Base-by-base conservation (phyloP, 2,329 filamentous ascomycete species). In the Ophiostoma triangulosporum region DNA sequence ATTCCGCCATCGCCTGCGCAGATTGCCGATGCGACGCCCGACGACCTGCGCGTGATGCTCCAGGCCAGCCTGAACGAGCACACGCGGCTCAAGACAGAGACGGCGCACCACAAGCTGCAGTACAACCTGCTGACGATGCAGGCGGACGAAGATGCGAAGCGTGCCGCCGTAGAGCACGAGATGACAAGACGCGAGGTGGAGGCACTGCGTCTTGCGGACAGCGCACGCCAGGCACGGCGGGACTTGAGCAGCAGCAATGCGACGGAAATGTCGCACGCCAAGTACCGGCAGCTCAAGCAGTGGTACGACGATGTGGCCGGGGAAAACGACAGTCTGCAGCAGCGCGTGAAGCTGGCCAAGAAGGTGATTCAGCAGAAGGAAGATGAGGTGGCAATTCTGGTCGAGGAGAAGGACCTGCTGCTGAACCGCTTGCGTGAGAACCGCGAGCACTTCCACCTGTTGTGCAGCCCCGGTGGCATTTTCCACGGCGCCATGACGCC, bases 131-230 rank as follows among this genome's bases (percentile, higher is more conserved):
- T 95, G 27, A 82, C 80, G 51, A 82, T 96, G 59, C 88, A 95
- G 63, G 89, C 86, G 53, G 82, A 84, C 49, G 88, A 95, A 60
- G 84, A 89, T 29, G 80, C 88, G 9, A 90, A 94, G 67, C 82
- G 89, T 26, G 88, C 91, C 60, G 85, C 83, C 33, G 90, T 96
- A 5, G 91, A 96, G 67, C 86, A 95, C 62, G 86, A 93, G 59
- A 90, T 96, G 79, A 85, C 84, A n/a, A 80, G 88, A 57, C 78
- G 86, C 22, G 89, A 96, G 67, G 84, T 95, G 20, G 86, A 95
- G 57, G 86, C 90, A 12, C 72, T 96, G 27, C 84, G 89, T 56
- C 75, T 77, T 57, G 81, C 82, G 14, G 86, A 93, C 63, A 78
- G 85, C 64, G 78, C 80, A 51, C 78, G 77, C 51, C 80, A 83